phyloP scores from a whole-genome alignment of 2,329 filamentous ascomycete genomes.

The Cucurbitaria berberidis region DNA sequence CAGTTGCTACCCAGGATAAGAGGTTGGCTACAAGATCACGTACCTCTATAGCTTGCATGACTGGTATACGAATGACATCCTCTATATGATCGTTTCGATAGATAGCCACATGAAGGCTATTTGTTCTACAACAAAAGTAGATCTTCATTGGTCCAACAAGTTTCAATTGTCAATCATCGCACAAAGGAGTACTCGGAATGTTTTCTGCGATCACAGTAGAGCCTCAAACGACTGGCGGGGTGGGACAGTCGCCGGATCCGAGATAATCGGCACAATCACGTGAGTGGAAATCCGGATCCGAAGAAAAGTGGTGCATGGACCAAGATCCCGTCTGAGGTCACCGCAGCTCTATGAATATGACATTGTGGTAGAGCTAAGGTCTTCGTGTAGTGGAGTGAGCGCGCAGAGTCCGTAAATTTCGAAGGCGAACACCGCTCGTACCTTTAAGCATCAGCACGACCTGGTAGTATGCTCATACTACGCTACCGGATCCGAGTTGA shows the following conservation, averaged over 20 bases:
- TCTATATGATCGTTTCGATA: too few species aligned
- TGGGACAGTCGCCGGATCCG: not conserved
- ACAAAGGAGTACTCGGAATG: not conserved
- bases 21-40: too few species aligned
- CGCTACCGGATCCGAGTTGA: not conserved
- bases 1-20: too few species aligned
- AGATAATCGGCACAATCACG: not conserved
- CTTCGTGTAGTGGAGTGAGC: not conserved
- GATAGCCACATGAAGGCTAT: too few species aligned
- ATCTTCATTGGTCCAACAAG: not conserved
- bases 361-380: not conserved
- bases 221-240: not conserved
- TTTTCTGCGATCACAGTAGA: not conserved
- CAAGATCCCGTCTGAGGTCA: not conserved
- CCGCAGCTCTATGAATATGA: not conserved
- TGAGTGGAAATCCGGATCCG: not conserved
- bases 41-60: too few species aligned
- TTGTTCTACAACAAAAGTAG: too few species aligned
- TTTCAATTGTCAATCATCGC: not conserved
- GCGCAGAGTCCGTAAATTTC: not conserved
- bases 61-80: too few species aligned
- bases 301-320: not conserved
- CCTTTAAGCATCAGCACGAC: not conserved
- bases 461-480: not conserved
- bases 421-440: constrained; percentile 1